phyloP scores from a whole-genome alignment of 208 protist species.

The Crithidia acanthocephali region DNA sequence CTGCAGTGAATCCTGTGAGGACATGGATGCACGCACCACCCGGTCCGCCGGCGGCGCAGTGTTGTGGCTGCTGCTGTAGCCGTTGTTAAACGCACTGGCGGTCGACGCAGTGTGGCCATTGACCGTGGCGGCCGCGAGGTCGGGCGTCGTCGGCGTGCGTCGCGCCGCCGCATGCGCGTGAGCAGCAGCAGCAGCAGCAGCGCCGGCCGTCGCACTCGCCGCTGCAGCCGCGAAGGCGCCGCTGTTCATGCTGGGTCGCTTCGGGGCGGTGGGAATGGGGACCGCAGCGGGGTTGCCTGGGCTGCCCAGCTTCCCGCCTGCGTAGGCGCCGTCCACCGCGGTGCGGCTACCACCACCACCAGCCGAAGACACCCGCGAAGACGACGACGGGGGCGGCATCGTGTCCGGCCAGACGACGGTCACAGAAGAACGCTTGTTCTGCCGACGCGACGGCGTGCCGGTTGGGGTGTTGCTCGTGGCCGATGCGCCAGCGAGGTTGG shows the following conservation, averaged over 20 bases:
- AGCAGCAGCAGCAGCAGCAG: slow-evolving; percentile 2
- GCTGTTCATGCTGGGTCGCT: slow-evolving; percentile 4
- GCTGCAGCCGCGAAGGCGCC: slow-evolving; percentile 8
- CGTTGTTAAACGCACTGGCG: too few relatives aligned
- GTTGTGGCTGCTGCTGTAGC: too few relatives aligned
- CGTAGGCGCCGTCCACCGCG: background rate
- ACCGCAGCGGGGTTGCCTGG: background rate
- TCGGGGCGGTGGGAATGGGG: slow-evolving; percentile 3
- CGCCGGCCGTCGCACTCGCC: background rate
- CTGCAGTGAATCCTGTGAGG: background rate
- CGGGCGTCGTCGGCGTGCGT: too few relatives aligned
- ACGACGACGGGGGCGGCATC: background rate
- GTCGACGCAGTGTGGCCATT: too few relatives aligned
- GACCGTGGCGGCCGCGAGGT: too few relatives aligned
- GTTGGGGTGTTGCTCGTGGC: background rate
- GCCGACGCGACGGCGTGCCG: slow-evolving; percentile 1
- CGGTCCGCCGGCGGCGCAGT: too few relatives aligned
- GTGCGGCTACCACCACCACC: background rate
- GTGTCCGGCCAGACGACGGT: slow-evolving; percentile 10
- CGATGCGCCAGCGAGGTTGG: background rate
- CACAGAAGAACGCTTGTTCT: slow-evolving; percentile 13
- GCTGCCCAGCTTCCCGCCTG: background rate
- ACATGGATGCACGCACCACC: too few relatives aligned
- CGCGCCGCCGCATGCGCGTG: background rate
- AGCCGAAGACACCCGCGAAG: background rate